Evolutionary conservation across 495 filamentous ascomycete species (phyloP), one percentile per base, ranked within the genome.

Genomic region (Bryoglossum gracile): DNA sequence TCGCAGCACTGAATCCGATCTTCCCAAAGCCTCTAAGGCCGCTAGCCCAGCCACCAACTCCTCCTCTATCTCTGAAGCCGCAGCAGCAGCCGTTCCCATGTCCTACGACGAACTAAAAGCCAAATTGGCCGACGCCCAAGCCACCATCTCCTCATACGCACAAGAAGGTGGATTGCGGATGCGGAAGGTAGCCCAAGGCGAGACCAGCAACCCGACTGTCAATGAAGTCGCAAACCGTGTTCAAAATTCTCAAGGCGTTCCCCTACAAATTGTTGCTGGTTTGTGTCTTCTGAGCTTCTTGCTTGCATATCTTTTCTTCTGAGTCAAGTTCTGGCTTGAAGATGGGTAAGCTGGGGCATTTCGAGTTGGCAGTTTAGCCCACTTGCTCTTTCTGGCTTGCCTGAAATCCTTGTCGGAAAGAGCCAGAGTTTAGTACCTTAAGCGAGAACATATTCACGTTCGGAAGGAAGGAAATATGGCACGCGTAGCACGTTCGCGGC

Each of bases 291-390:
- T 91, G 48, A 83, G 87, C 68, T 98, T 98, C 69, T 68, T 98
- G 62, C 73, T 97, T 57, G 94, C 87, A 2, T 98, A 95, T 65
- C 76, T 95, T 58, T 86, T 98, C 67, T 97, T 97, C 64, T 98
- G 80, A 74, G 11, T n/a, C n/a, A n/a, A n/a, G n/a, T n/a, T n/a
- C n/a, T n/a, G n/a, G n/a, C n/a, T n/a, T n/a, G n/a, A n/a, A 14
- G 13, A 25, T 28, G 24, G 28, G 41, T 43, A 43, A 13, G 14
- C 25, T 43, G n/a, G n/a, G n/a, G n/a, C n/a, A n/a, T n/a, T n/a
- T n/a, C n/a, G n/a, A n/a, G n/a, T n/a, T n/a, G n/a, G n/a, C n/a
- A n/a, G n/a, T n/a, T n/a, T n/a, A n/a, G n/a, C n/a, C n/a, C n/a
- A n/a, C n/a, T n/a, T n/a, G n/a, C n/a, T n/a, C n/a, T n/a, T n/a